Base-by-base conservation (phyloP, 768 basidiomycete species). In the Termitomyces sp. region DNA sequence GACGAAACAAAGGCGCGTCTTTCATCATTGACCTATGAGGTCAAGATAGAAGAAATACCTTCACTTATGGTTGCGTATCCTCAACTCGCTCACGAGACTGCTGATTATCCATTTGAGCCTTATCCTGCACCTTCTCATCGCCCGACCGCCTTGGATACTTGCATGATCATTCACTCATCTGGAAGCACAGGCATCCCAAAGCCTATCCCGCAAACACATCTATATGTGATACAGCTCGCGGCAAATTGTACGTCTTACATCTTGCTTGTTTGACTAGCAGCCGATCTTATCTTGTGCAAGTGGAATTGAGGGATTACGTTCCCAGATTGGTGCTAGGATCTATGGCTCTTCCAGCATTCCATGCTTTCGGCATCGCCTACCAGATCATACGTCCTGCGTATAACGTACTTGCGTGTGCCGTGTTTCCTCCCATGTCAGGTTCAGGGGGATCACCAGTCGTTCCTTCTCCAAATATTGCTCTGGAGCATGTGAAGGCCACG, bases 111-210 rank as follows among this genome's bases (percentile, higher is more conserved):
- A 17, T 59, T 59, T 39, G 41, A 59, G 21, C 6, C 9, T 11
- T 59, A 61, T 40, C 53, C 58, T 0, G 37, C 27, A n/a, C 27
- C 58, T 19, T 19, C 39, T 27, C 23, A 12, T 7, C 59, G 52
- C 14, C 54, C 65, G 0, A 16, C 12, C 9, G 19, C 49, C 1
- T 54, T 67, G 8, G 66, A 61, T 17, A 39, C 66, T 12, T 48
- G 62, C 30, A 52, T 64, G 28, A 70, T 68, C 53, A 41, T 75
- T 1, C 72, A 76, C 52, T 77, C 76, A 0, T 75, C 76, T 0
- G 74, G 74, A 12, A 74, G 75, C 49, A 72, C 74, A 0, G 72
- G 73, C 0, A 65, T 69, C 30, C 73, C 74, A 0, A 74, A 72
- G 50, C 60, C 73, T 1, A 71, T 76, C 45, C 60, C 67, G 0